Conservation (phyloP, 768 basidiomycete genomes). For the Suillus cothurnatus region DNA sequence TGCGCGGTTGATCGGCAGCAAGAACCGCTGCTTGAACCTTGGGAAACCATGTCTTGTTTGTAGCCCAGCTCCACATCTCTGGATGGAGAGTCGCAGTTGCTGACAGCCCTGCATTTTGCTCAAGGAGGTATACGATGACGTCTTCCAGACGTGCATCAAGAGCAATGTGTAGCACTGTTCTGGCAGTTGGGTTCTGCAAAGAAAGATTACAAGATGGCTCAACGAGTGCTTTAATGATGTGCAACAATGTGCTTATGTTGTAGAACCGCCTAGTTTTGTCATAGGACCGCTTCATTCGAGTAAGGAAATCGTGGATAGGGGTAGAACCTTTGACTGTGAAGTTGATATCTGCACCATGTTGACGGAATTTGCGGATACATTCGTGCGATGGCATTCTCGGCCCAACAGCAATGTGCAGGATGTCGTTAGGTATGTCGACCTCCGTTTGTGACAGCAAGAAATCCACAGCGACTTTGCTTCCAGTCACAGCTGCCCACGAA, state of each 20-base stretch:
- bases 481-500: background rate
- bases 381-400: background rate
- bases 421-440: background rate
- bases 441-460: background rate
- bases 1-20: background rate
- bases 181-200: no score
- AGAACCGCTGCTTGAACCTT: background rate
- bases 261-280: no score
- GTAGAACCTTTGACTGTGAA: background rate
- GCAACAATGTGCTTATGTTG: no score
- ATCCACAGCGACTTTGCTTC: background rate
- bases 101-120: background rate
- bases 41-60: background rate
- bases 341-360: background rate
- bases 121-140: background rate
- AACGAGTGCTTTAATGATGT: no score
- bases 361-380: background rate
- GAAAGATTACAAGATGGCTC: no score
- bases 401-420: background rate
- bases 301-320: background rate
- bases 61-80: background rate
- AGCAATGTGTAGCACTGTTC: no score
- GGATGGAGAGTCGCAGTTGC: background rate
- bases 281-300: background rate
- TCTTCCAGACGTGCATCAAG: no score